phyloP scores from a whole-genome alignment of 805 yeast genomes.

The Myxozyma neglecta region DNA sequence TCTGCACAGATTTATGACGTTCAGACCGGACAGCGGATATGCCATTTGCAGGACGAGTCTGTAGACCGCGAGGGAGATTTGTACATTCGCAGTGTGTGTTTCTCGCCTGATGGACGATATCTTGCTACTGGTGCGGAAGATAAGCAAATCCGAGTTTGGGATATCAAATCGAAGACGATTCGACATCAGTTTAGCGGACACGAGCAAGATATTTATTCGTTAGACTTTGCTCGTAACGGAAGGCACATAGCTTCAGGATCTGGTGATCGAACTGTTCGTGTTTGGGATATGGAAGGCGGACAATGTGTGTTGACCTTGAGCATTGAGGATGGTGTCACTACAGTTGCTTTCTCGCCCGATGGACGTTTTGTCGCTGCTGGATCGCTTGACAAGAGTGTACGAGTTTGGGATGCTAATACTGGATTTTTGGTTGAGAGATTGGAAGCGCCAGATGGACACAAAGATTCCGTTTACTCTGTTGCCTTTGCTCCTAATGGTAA shows the following conservation, averaged over 20 bases:
- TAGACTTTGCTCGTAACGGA: constrained; percentile 94
- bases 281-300: constrained; percentile 91
- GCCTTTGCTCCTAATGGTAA: constrained; percentile 89
- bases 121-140: constrained; percentile 89
- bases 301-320: constrained; percentile 84
- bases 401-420: constrained; percentile 94
- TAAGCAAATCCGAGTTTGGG: constrained; percentile 89
- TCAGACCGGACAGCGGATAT: constrained; percentile 84
- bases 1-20: constrained; percentile 93
- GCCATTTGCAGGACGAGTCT: constrained; percentile 80
- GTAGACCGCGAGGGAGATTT: constrained; percentile 74
- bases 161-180: constrained; percentile 79
- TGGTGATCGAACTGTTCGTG: constrained; percentile 93
- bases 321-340: constrained; percentile 97
- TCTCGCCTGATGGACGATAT: constrained; percentile 90
- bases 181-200: constrained; percentile 83
- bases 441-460: constrained; percentile 93
- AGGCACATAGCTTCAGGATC: constrained; percentile 90
- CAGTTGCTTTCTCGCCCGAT: constrained; percentile 95
- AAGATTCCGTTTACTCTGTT: constrained; percentile 92
- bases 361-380: constrained; percentile 95
- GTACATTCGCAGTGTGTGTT: constrained; percentile 92
- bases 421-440: constrained; percentile 90
- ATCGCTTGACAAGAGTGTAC: constrained; percentile 87
- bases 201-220: constrained; percentile 95